These are phyloP conservation scores for Crithidia thermophila DNA, from an alignment of 208 protist species.

Conservation along the genomic window DNA sequence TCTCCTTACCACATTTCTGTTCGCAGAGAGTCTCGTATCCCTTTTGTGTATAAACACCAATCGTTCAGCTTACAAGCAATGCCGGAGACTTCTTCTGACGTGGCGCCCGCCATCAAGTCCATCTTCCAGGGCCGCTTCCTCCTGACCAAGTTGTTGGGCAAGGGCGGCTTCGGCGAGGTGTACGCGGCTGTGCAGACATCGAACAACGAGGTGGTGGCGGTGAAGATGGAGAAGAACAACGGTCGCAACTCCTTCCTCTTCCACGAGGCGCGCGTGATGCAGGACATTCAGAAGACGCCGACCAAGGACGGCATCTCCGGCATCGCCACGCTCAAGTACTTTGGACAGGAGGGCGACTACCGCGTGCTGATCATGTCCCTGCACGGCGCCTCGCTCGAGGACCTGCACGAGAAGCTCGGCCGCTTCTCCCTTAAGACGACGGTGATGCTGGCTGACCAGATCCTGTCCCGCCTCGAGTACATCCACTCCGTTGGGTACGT, in stretches of 20 bases:
- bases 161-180: constrained; percentile 98
- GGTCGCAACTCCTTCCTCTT: constrained; percentile 96
- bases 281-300: constrained; percentile 75
- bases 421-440: constrained; percentile 99
- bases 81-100: constrained; percentile 26
- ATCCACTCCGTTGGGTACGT: constrained; percentile 98
- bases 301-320: constrained; percentile 68
- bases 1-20: neutral
- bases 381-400: constrained; percentile 97
- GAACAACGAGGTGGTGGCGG: constrained; percentile 60
- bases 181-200: constrained; percentile 81
- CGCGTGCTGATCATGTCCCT: constrained; percentile 99
- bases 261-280: constrained; percentile 96
- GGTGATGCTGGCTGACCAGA: constrained; percentile 98
- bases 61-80: constrained; percentile 11
- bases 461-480: constrained; percentile 97
- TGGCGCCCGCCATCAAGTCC: constrained; percentile 29
- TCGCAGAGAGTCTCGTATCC: neutral
- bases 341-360: constrained; percentile 97
- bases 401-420: constrained; percentile 75
- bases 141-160: constrained; percentile 89
- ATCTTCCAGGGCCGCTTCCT: constrained; percentile 78
- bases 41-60: neutral
- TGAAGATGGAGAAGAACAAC: constrained; percentile 85
- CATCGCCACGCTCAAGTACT: constrained; percentile 97